Percentiles rank a stretch among this genome's conserved stretches.
These are phyloP conservation scores for Hydrangea macrophylla DNA, from an alignment of 148 eudicot species.

Conservation along the genomic window DNA sequence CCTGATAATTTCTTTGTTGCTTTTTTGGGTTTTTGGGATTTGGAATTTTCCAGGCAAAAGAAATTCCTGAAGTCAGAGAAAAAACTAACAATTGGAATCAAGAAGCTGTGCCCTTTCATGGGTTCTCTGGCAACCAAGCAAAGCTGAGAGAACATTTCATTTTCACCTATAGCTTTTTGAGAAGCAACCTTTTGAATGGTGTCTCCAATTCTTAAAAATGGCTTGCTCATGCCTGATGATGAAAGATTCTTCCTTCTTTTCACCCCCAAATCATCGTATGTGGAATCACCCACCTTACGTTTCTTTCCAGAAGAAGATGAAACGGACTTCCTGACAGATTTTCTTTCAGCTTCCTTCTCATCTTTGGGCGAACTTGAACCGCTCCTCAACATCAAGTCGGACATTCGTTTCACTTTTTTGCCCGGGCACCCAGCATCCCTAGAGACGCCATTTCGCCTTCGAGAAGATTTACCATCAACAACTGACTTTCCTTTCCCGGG, in stretches of 20 bases:
- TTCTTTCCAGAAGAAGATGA: conserved; percentile 25
- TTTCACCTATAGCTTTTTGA: background rate
- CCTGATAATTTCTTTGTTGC: too few relatives aligned
- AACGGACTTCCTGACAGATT: conserved; percentile 14
- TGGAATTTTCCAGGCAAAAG: conserved; percentile 32
- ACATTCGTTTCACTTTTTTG: conserved; percentile 31
- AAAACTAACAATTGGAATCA: conserved; percentile 33
- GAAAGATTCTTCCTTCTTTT: conserved; percentile 19
- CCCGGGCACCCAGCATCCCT: conserved; percentile 17
- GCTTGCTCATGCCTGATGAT: conserved; percentile 15
- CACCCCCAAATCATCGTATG: conserved; percentile 16
- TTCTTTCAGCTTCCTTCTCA: conserved; percentile 16
- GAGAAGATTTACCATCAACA: conserved; percentile 22
- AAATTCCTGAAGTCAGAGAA: conserved; percentile 52
- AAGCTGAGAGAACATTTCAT: too few relatives aligned
- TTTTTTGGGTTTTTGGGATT: conserved; percentile 17
- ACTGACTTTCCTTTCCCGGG: conserved; percentile 20
- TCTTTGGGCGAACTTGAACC: conserved; percentile 15
- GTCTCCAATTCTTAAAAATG: conserved; percentile 42
- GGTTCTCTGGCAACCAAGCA: conserved; percentile 57
- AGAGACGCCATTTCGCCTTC: conserved; percentile 35
- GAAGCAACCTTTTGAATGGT: conserved; percentile 40
- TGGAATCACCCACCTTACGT: conserved; percentile 20
- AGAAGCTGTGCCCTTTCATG: conserved; percentile 24
- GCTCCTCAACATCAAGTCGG: conserved; percentile 29